phyloP scores from a whole-genome alignment of 495 filamentous ascomycete species.

The Aspergillus olivimuriae region DNA sequence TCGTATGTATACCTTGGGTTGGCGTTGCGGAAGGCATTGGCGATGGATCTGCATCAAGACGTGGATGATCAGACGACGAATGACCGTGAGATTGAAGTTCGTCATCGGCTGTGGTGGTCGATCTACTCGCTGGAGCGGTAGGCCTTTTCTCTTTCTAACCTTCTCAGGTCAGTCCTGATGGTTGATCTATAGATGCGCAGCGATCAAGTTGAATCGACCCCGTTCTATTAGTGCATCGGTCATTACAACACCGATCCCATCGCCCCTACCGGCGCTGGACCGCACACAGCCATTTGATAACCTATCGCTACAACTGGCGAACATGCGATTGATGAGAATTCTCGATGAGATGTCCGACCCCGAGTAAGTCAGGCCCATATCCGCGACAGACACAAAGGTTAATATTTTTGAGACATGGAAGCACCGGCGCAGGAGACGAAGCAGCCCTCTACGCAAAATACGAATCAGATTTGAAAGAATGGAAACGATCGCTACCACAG shows the following conservation, averaged over 20 bases:
- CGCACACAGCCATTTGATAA: conserved; percentile 13
- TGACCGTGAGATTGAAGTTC: conserved; percentile 12
- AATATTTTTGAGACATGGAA: background rate
- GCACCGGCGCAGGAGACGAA: background rate
- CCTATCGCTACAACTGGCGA: conserved; percentile 16
- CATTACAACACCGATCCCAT: conserved; percentile 12
- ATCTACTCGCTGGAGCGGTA: conserved; percentile 24
- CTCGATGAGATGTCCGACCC: conserved; percentile 14
- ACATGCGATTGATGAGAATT: conserved; percentile 12
- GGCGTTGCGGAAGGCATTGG: conserved; percentile 35
- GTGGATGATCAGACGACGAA: conserved; percentile 7
- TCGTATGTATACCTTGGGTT: conserved; percentile 29
- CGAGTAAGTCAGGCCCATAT: conserved; percentile 3
- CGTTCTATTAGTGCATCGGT: conserved; percentile 12
- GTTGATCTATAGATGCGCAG: conserved; percentile 10
- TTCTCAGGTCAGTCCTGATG: background rate
- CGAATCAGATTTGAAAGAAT: conserved; percentile 13
- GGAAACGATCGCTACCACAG: conserved; percentile 16
- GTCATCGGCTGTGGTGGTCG: conserved; percentile 20
- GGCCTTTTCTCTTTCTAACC: background rate
- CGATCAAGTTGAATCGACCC: conserved; percentile 18
- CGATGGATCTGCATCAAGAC: conserved; percentile 31
- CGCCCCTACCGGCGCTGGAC: conserved; percentile 12
- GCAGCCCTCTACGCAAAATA: background rate
- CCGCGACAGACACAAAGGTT: background rate